Evolutionary conservation across 1,139 yeast species (phyloP).

Genomic region (Pneumocystis wakefieldiae): DNA sequence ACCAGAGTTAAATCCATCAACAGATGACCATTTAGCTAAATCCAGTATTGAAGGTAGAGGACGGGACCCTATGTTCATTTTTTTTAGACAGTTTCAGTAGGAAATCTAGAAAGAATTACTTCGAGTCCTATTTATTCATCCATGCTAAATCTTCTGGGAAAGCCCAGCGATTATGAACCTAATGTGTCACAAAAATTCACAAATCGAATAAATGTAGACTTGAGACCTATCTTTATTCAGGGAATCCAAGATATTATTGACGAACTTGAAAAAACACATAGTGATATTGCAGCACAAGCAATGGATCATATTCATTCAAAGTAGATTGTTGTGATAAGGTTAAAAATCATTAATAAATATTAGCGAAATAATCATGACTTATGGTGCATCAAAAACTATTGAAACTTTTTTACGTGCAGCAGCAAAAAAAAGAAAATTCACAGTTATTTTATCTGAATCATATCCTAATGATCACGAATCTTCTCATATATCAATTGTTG

Average conservation of each 20-base stretch:
- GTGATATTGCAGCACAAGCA: slow-evolving; percentile 78
- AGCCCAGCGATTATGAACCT: slow-evolving; percentile 2
- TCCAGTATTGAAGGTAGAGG: neutral
- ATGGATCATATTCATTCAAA: slow-evolving; percentile 89
- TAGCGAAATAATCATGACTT: slow-evolving; percentile 67
- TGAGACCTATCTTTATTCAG: slow-evolving; percentile 79
- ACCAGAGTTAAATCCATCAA: neutral
- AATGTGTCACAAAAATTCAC: neutral
- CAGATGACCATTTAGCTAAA: neutral
- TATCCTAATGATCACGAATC: slow-evolving; percentile 70
- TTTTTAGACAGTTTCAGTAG: neutral
- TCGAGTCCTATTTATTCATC: slow-evolving; percentile 9
- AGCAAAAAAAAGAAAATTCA: slow-evolving; percentile 74
- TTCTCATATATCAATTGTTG: slow-evolving; percentile 68
- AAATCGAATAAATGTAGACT: slow-evolving; percentile 32
- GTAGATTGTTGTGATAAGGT: slow-evolving; percentile 2
- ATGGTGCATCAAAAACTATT: slow-evolving; percentile 89
- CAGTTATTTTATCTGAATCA: slow-evolving; percentile 75
- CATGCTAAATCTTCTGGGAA: slow-evolving; percentile 10
- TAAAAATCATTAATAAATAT: neutral
- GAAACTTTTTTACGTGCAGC: slow-evolving; percentile 76
- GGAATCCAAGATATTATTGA: slow-evolving; percentile 88
- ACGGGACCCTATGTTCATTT: neutral
- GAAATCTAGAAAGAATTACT: neutral
- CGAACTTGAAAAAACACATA: slow-evolving; percentile 79